Percentiles rank a stretch among this genome's conserved stretches.
phyloP scores from a whole-genome alignment of 257 asterid genomes.

The Solanum verrucosum region DNA sequence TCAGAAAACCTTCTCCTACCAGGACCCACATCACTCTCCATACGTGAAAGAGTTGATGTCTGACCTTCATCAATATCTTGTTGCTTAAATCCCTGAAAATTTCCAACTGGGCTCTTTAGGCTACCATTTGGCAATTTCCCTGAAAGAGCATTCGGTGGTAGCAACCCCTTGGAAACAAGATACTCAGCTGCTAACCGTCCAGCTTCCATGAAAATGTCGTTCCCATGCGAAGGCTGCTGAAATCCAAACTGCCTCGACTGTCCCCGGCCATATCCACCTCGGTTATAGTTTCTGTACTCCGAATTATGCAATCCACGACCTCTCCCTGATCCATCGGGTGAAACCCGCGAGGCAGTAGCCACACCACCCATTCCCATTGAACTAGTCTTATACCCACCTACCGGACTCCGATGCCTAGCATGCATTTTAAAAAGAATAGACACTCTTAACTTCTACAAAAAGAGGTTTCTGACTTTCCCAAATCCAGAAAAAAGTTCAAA shows the following conservation, averaged over 20 bases:
- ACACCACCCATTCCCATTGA: slow-evolving; percentile 52
- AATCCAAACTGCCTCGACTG: slow-evolving; percentile 51
- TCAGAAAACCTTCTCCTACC: slow-evolving; percentile 48
- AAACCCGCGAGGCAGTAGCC: slow-evolving; percentile 45
- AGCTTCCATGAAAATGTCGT: slow-evolving; percentile 75
- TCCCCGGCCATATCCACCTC: slow-evolving; percentile 68
- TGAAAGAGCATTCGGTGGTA: slow-evolving; percentile 60
- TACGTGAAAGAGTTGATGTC: slow-evolving; percentile 52
- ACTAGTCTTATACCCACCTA: slow-evolving; percentile 64
- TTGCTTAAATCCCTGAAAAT: slow-evolving; percentile 26
- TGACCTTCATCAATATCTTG: slow-evolving; percentile 47
- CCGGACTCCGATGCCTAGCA: slow-evolving; percentile 60
- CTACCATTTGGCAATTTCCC: slow-evolving; percentile 60
- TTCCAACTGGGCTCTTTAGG: slow-evolving; percentile 34
- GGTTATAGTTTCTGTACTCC: slow-evolving; percentile 48
- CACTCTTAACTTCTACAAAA: neutral
- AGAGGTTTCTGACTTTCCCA: neutral
- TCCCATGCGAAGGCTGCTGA: slow-evolving; percentile 33
- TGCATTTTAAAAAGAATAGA: slow-evolving; percentile 35
- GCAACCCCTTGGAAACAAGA: slow-evolving; percentile 63
- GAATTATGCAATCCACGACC: slow-evolving; percentile 48
- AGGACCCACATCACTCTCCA: slow-evolving; percentile 47
- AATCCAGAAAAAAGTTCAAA: neutral
- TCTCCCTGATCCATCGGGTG: slow-evolving; percentile 65
- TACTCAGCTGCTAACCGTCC: slow-evolving; percentile 90